Percentiles rank a stretch among this genome's conserved stretches.
phyloP scores from a whole-genome alignment of 495 filamentous ascomycete species.

The Hypoxylon perforatum region DNA sequence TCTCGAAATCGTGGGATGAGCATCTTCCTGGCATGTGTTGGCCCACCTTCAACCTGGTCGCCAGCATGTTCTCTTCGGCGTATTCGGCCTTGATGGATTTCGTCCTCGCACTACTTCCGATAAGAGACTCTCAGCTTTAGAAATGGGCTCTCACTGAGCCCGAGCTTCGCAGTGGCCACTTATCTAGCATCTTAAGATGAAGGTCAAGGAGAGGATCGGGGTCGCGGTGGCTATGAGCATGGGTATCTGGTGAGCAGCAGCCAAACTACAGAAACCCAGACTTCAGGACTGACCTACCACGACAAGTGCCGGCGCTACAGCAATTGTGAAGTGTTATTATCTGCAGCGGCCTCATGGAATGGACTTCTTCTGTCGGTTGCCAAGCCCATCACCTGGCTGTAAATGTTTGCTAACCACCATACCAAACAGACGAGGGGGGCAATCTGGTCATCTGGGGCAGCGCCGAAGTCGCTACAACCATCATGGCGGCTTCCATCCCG shows the following conservation, averaged over 20 bases:
- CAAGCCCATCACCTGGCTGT: slow-evolving; percentile 26
- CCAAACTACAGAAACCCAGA: background rate
- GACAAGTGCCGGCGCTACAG: slow-evolving; percentile 16
- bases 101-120: slow-evolving; percentile 22
- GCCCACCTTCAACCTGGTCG: slow-evolving; percentile 11
- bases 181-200: slow-evolving; percentile 23
- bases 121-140: background rate
- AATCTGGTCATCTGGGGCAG: slow-evolving; percentile 54
- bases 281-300: background rate
- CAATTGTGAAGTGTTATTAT: slow-evolving; percentile 17
- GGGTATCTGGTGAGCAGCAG: slow-evolving; percentile 18
- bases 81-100: slow-evolving; percentile 30
- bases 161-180: slow-evolving; percentile 8
- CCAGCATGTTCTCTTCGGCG: slow-evolving; percentile 1
- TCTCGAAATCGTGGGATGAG: slow-evolving; percentile 37
- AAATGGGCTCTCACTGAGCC: background rate
- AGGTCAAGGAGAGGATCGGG: slow-evolving; percentile 22
- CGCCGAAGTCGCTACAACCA: slow-evolving; percentile 15
- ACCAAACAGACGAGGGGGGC: slow-evolving; percentile 13
- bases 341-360: slow-evolving; percentile 2
- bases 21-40: slow-evolving; percentile 33
- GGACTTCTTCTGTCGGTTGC: slow-evolving; percentile 36
- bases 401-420: background rate
- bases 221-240: slow-evolving; percentile 30
- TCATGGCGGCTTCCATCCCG: slow-evolving; percentile 21